Percentiles rank a stretch among this genome's conserved stretches.
Evolutionary conservation across 2,329 filamentous ascomycete species (phyloP).

Genomic region (Cadophora sp.): DNA sequence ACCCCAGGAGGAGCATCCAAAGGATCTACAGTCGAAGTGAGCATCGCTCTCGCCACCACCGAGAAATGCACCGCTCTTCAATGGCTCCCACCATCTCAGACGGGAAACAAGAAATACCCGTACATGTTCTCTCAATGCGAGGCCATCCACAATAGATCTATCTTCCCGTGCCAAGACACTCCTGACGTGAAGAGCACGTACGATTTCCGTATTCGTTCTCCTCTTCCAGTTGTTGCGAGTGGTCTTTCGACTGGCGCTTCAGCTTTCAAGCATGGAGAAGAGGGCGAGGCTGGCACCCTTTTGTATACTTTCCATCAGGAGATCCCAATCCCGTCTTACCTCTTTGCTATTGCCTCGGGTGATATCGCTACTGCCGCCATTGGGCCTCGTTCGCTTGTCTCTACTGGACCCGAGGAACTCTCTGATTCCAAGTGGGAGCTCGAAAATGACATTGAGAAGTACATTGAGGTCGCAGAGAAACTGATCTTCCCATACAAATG

Average conservation of each 20-base stretch:
- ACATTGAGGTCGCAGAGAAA: constrained; percentile 84
- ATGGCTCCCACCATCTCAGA: constrained; percentile 93
- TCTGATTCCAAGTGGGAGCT: constrained; percentile 88
- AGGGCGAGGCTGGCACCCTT: constrained; percentile 58
- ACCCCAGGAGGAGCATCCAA: constrained; percentile 61
- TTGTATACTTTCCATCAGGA: constrained; percentile 88
- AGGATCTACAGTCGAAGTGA: constrained; percentile 59
- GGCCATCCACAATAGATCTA: constrained; percentile 90
- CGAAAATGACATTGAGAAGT: constrained; percentile 88
- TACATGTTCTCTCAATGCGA: constrained; percentile 99
- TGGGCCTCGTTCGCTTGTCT: constrained; percentile 83
- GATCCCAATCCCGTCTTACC: constrained; percentile 91
- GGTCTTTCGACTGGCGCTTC: constrained; percentile 68
- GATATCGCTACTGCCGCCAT: constrained; percentile 88
- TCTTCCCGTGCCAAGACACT: constrained; percentile 97
- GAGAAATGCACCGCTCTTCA: constrained; percentile 89
- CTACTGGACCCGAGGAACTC: constrained; percentile 87
- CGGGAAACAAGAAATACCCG: constrained; percentile 92
- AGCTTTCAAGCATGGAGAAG: constrained; percentile 56
- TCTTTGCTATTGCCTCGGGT: constrained; percentile 89
- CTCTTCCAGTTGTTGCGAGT: constrained; percentile 89
- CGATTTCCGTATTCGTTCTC: constrained; percentile 85
- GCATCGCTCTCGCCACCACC: constrained; percentile 81
- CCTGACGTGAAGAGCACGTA: constrained; percentile 97
- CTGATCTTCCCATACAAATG: constrained; percentile 87